These are phyloP conservation scores for Forsythia viridissima DNA, from an alignment of 257 asterid species.

Conservation along the genomic window DNA sequence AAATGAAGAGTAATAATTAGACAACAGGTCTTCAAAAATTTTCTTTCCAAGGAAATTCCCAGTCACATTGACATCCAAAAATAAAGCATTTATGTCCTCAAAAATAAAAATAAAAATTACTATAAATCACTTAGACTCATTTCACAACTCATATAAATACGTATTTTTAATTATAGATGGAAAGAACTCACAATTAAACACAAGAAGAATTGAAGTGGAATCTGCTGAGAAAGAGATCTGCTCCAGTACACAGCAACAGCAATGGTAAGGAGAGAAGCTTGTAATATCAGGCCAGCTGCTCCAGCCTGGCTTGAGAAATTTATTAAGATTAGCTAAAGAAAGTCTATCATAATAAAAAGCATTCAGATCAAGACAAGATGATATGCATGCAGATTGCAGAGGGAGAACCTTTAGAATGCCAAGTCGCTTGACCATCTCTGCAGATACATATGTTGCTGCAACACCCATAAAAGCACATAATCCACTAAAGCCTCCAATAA, in stretches of 20 bases:
- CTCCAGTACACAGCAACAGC: constrained; percentile 90
- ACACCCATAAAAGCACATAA: constrained; percentile 93
- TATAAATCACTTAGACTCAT: constrained; percentile 1
- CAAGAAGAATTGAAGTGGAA: constrained; percentile 71
- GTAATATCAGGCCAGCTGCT: constrained; percentile 85
- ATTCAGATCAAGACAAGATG: not conserved
- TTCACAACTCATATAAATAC: constrained; percentile 5
- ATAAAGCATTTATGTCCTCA: too few relatives aligned
- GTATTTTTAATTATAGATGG: constrained; percentile 3
- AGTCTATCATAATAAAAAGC: constrained; percentile 1
- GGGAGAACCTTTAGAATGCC: constrained; percentile 74
- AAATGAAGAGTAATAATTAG: too few relatives aligned
- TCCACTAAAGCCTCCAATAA: constrained; percentile 90
- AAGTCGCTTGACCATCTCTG: constrained; percentile 68
- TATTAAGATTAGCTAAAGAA: constrained; percentile 22
- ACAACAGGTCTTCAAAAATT: too few relatives aligned
- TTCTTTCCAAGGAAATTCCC: too few relatives aligned
- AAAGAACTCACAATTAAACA: constrained; percentile 71
- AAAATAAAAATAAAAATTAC: too few relatives aligned
- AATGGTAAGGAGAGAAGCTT: constrained; percentile 78
- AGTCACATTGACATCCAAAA: too few relatives aligned
- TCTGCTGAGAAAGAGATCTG: constrained; percentile 66
- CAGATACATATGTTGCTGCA: constrained; percentile 85
- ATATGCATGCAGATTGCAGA: not conserved
- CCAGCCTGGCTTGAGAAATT: constrained; percentile 72